Conservation (phyloP, 257 asterid genomes). For the Lavandula angustifolia region DNA sequence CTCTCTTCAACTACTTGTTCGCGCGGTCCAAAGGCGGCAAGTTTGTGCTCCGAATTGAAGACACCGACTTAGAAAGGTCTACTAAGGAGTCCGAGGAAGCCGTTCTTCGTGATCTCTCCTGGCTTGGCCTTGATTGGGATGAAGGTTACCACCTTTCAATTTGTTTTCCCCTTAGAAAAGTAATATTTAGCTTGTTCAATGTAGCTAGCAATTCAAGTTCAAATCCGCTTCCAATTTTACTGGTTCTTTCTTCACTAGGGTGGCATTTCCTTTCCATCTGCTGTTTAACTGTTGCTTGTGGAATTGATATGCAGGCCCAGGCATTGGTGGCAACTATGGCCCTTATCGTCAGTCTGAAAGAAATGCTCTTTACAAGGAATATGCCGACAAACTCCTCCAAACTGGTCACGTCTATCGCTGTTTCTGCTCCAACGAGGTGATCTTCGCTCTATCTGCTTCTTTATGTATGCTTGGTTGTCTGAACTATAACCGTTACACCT, state of each 20-base stretch:
- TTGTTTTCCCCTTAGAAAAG: too few species aligned
- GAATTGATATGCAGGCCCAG: conserved; percentile 65
- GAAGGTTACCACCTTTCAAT: conserved; percentile 54
- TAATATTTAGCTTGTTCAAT: too few species aligned
- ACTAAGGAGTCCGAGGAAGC: conserved; percentile 96
- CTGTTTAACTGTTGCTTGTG: conserved; percentile 6
- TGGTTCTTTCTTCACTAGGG: not conserved
- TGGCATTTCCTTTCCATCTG: not conserved
- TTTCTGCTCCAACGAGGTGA: conserved; percentile 88
- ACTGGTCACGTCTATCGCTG: conserved; percentile 88
- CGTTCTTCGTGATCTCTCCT: conserved; percentile 82
- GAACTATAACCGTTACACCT: conserved; percentile 21
- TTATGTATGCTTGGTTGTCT: conserved; percentile 12
- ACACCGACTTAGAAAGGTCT: conserved; percentile 91
- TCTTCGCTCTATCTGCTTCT: conserved; percentile 16
- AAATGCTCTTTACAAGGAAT: conserved; percentile 77
- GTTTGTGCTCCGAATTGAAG: conserved; percentile 89
- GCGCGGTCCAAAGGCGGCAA: conserved; percentile 91
- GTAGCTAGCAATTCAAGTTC: too few species aligned
- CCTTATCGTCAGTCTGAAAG: conserved; percentile 96
- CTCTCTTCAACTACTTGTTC: conserved; percentile 87
- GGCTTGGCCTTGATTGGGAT: conserved; percentile 97
- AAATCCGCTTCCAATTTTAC: not conserved
- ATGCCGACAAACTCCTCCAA: conserved; percentile 76
- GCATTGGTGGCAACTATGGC: conserved; percentile 77